Conservation (phyloP, 2,329 filamentous ascomycete species). For the Thelonectria discophora region DNA sequence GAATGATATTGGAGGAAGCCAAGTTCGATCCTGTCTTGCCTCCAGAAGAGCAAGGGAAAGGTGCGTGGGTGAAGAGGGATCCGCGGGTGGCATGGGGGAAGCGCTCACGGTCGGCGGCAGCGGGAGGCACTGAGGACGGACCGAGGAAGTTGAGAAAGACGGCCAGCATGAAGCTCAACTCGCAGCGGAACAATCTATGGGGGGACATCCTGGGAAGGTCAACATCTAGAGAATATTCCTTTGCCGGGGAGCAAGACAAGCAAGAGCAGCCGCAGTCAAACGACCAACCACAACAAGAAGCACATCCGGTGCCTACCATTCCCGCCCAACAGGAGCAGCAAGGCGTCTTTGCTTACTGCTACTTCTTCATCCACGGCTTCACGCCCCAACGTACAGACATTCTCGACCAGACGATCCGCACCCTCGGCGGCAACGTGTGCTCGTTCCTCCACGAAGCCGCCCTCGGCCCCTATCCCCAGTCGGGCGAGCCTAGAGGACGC, state of each 20-base stretch:
- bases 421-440: conserved; percentile 57
- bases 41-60: conserved; percentile 74
- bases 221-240: conserved; percentile 48
- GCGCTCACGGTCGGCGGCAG: conserved; percentile 61
- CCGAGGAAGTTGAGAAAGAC: conserved; percentile 86
- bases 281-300: conserved; percentile 11
- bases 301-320: conserved; percentile 19
- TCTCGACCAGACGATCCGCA: conserved; percentile 57
- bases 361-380: conserved; percentile 70
- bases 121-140: conserved; percentile 61
- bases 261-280: conserved; percentile 23
- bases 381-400: conserved; percentile 59
- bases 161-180: conserved; percentile 83
- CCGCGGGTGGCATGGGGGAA: conserved; percentile 64
- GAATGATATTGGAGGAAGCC: conserved; percentile 90
- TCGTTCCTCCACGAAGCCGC: conserved; percentile 54
- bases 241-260: conserved; percentile 39
- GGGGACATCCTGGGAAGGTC: conserved; percentile 77
- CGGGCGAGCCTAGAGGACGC: conserved; percentile 46
- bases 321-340: conserved; percentile 29
- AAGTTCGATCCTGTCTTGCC: conserved; percentile 82
- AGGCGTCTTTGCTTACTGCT: conserved; percentile 63
- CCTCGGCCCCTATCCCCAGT: conserved; percentile 40
- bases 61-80: conserved; percentile 72
- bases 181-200: conserved; percentile 87